Evolutionary conservation across 805 yeast species (phyloP), one percentile per base, ranked within the genome.

Genomic region (Cyberlindnera nakhonratchasimensis): DNA sequence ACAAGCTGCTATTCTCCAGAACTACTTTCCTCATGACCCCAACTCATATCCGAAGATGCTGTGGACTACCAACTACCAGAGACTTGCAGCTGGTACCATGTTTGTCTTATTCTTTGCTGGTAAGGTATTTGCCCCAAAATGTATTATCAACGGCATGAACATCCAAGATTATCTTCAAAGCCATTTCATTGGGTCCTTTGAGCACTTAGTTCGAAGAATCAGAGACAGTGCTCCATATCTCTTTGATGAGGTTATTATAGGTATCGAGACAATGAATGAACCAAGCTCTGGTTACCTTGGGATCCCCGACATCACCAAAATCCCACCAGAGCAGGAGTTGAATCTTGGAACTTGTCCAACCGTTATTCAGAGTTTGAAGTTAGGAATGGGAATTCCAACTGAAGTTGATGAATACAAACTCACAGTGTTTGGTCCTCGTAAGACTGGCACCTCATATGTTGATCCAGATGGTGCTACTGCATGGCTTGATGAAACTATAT

Each of bases 101-200:
- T 88, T 88, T 61, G 85, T 95, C 0, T 59, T 87, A 53, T 90
- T 90, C 57, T 89, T 85, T 64, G 81, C 84, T 1, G 97, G 97
- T 2, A 71, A 71, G 39, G 64, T 69, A 13, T 86, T 80, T 63
- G 86, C 91, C 25, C 96, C 97, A 1, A 74, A 82, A 40, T 79
- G 88, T 45, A 65, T 68, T 3, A 71, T 91, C 20, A 75, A 90
- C 58, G 90, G 80, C 11, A 67, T 67, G 11, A 86, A 86, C 55
- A 85, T 90, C 50, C 96, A 89, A 63, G 81, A 80, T 36, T 90
- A 72, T 53, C 65, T 90, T 35, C 95, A 89, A 57, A 54, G 62
- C 23, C 84, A 77, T 53, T 86, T 76, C 55, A 61, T 80, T 20
- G 59, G 65, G 14, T 74, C 95, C 2, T 61, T 82, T n/a, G 55